Conservation (phyloP, 2,329 filamentous ascomycete species). For the Sclerotinia subarctica region DNA sequence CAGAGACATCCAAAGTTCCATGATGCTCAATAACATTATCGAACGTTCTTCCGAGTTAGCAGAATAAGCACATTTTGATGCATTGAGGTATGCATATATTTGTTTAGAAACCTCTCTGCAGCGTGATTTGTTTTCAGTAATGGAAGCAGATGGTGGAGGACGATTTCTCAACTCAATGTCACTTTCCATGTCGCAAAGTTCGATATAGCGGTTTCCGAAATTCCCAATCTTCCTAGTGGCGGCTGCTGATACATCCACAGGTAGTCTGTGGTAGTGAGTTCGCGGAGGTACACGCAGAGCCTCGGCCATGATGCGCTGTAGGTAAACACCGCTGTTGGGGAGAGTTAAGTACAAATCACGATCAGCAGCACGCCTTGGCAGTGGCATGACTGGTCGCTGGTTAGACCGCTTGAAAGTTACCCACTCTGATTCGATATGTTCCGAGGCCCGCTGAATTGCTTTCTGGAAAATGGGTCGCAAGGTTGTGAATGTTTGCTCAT, state of each 20-base stretch:
- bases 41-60: constrained; percentile 50
- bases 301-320: constrained; percentile 28
- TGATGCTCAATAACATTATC: constrained; percentile 49
- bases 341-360: constrained; percentile 41
- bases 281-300: neutral
- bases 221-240: constrained; percentile 4
- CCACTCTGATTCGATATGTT: constrained; percentile 38
- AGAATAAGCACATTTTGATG: constrained; percentile 42
- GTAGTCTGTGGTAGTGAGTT: neutral
- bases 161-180: constrained; percentile 22
- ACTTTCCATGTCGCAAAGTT: constrained; percentile 27
- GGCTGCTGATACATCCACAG: constrained; percentile 7
- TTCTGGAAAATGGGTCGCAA: constrained; percentile 35
- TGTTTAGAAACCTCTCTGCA: constrained; percentile 38
- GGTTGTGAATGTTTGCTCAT: constrained; percentile 35
- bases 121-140: constrained; percentile 15
- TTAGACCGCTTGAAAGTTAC: constrained; percentile 41
- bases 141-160: constrained; percentile 1
- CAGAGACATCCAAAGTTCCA: constrained; percentile 58
- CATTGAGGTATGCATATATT: constrained; percentile 41
- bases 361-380: constrained; percentile 42
- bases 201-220: constrained; percentile 33
- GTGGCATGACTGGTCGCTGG: constrained; percentile 41
- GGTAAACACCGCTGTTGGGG: constrained; percentile 42
- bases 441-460: constrained; percentile 27